phyloP scores from a whole-genome alignment of 164 flowering plant species.

The Cinnamomum micranthum region DNA sequence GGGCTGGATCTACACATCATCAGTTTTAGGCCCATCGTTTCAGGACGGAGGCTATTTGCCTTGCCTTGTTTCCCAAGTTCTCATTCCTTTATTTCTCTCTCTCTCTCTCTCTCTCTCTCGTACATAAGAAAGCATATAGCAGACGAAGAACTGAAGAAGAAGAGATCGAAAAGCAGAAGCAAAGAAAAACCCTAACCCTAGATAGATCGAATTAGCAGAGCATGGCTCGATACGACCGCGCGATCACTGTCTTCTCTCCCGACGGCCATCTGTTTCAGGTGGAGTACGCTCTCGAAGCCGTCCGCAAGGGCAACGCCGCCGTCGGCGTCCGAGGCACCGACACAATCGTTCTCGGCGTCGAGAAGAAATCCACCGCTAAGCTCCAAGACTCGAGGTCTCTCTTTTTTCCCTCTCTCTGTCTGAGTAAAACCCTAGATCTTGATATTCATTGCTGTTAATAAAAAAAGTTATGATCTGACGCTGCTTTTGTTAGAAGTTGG shows the following conservation, averaged over 20 bases:
- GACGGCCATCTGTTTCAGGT: slow-evolving; percentile 98
- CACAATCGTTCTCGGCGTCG: slow-evolving; percentile 88
- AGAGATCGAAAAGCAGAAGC: neutral
- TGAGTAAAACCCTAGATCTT: neutral
- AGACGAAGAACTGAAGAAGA: neutral
- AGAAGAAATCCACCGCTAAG: slow-evolving; percentile 89
- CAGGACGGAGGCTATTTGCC: too few species aligned
- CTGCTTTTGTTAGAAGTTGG: too few species aligned
- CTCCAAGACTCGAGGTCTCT: slow-evolving; percentile 86
- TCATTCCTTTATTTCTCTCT: too few species aligned
- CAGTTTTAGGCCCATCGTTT: too few species aligned
- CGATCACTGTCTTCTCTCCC: slow-evolving; percentile 98
- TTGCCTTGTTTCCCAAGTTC: too few species aligned
- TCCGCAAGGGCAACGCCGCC: slow-evolving; percentile 98
- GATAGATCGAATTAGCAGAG: slow-evolving; percentile 5
- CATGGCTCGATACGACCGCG: slow-evolving; percentile 85
- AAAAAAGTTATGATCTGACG: too few species aligned
- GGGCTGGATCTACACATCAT: too few species aligned
- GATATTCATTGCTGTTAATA: neutral
- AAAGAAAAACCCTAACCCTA: neutral
- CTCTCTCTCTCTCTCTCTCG: slow-evolving; percentile 1
- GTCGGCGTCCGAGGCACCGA: slow-evolving; percentile 96
- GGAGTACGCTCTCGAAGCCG: slow-evolving; percentile 98
- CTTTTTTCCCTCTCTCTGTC: neutral
- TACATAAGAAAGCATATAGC: neutral